Percentiles rank a stretch among this genome's conserved stretches.
phyloP scores from a whole-genome alignment of 345 rosid species.

The Corchorus capsularis region DNA sequence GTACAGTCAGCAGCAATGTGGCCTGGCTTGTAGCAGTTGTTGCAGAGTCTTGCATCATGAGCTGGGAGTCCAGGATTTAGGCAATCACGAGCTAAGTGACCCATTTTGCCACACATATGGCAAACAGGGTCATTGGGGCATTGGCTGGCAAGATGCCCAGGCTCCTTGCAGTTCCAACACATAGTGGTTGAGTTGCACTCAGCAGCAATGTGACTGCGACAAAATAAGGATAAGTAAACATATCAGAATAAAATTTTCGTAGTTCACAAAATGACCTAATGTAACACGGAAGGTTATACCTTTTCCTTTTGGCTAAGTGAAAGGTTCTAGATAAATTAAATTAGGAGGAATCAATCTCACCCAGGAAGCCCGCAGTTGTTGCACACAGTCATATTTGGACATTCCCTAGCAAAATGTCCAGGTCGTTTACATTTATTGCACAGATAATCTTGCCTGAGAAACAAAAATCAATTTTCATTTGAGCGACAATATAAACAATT shows the following conservation, averaged over 20 bases:
- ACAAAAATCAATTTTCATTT: background rate
- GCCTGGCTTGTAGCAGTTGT: slow-evolving; percentile 24
- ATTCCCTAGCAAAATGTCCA: slow-evolving; percentile 37
- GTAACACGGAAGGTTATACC: background rate
- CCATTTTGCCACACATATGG: slow-evolving; percentile 23
- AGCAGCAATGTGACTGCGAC: slow-evolving; percentile 15
- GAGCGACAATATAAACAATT: background rate
- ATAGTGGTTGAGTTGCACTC: slow-evolving; percentile 23
- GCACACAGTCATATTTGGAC: slow-evolving; percentile 27
- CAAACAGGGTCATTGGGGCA: slow-evolving; percentile 25
- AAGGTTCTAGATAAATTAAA: background rate
- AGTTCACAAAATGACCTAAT: background rate
- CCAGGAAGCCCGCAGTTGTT: slow-evolving; percentile 37
- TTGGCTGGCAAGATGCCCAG: slow-evolving; percentile 20
- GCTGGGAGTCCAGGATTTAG: background rate
- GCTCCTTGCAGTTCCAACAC: slow-evolving; percentile 30
- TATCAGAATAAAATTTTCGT: background rate
- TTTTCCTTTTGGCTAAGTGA: background rate
- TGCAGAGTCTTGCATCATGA: slow-evolving; percentile 26
- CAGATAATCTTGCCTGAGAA: slow-evolving; percentile 32
- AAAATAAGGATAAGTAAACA: background rate
- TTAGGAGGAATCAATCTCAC: slow-evolving; percentile 14
- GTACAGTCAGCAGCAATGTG: slow-evolving; percentile 8
- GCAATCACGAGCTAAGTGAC: slow-evolving; percentile 23
- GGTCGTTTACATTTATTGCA: slow-evolving; percentile 37